These are phyloP conservation scores for Claviceps sp. DNA, from an alignment of 2,329 filamentous ascomycete species.

Conservation along the genomic window DNA sequence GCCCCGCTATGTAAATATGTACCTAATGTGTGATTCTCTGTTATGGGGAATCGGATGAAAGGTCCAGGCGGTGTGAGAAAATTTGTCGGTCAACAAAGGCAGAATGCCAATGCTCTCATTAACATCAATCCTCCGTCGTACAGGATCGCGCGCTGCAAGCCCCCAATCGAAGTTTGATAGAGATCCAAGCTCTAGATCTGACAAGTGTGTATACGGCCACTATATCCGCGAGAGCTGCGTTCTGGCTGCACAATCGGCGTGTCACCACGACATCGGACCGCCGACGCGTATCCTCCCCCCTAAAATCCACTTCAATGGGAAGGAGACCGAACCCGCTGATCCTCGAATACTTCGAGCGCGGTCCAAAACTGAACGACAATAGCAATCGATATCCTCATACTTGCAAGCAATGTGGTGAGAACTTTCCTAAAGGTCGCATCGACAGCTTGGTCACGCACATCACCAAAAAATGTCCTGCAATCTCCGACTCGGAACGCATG, in stretches of 20 bases:
- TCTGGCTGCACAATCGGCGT: conserved; percentile 14
- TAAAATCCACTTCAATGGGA: conserved; percentile 44
- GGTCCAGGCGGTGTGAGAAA: conserved; percentile 19
- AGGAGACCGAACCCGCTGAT: conserved; percentile 75
- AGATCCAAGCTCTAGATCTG: not conserved
- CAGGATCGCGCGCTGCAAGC: not conserved
- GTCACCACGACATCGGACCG: conserved; percentile 9
- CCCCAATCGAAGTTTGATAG: not conserved
- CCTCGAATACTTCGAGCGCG: conserved; percentile 76
- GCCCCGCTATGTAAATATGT: not conserved
- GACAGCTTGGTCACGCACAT: conserved; percentile 73
- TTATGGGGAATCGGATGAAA: not conserved
- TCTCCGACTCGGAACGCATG: conserved; percentile 61
- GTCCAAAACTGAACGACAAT: conserved; percentile 73
- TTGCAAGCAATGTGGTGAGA: conserved; percentile 77
- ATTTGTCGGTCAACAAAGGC: conserved; percentile 22
- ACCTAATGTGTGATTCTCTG: too few relatives aligned
- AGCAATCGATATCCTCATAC: conserved; percentile 88
- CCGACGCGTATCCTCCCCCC: not conserved
- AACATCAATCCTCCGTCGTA: conserved; percentile 6
- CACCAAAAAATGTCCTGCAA: conserved; percentile 73
- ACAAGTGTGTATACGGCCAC: not conserved
- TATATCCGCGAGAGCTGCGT: conserved; percentile 8
- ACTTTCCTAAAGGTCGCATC: conserved; percentile 79
- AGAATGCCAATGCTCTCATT: conserved; percentile 15